Conservation (phyloP, 345 rosid species). For the Aquilaria sinensis region DNA sequence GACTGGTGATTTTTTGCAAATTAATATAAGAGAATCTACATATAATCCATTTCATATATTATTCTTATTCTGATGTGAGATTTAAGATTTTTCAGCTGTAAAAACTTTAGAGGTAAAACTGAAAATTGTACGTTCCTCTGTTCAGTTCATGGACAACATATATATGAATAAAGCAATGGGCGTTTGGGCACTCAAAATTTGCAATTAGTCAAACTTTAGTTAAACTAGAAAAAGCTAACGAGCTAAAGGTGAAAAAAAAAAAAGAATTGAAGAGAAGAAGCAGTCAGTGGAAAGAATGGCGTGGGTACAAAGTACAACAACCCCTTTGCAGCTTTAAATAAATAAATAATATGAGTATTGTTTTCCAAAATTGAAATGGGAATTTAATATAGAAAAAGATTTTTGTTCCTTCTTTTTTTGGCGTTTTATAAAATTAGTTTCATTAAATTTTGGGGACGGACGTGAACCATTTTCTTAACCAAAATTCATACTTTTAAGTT, state of each 20-base stretch:
- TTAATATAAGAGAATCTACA: too few species aligned
- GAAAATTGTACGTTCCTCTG: too few species aligned
- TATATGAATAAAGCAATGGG: too few species aligned
- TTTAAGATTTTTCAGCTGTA: too few species aligned
- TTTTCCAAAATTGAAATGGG: neutral
- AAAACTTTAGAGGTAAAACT: too few species aligned
- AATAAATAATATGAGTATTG: slow-evolving; percentile 9
- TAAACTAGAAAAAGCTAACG: slow-evolving; percentile 17
- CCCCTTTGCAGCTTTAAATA: slow-evolving; percentile 55
- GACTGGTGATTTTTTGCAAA: too few species aligned
- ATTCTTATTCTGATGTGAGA: too few species aligned
- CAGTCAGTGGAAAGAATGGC: slow-evolving; percentile 55
- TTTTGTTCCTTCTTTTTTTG: slow-evolving; percentile 25
- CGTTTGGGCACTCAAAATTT: too few species aligned
- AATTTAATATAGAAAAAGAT: slow-evolving; percentile 20
- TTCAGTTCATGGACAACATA: too few species aligned
- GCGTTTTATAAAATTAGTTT: slow-evolving; percentile 31
- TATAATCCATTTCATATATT: too few species aligned
- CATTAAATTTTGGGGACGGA: slow-evolving; percentile 83
- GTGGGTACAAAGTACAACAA: slow-evolving; percentile 24
- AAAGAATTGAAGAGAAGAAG: slow-evolving; percentile 16
- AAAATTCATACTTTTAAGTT: slow-evolving; percentile 70
- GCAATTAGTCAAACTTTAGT: slow-evolving; percentile 12
- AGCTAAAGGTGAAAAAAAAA: too few species aligned
- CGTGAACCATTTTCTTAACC: slow-evolving; percentile 89